Conservation (phyloP, 352 stramenopile genomes). For the Globisporangium irregulare region DNA sequence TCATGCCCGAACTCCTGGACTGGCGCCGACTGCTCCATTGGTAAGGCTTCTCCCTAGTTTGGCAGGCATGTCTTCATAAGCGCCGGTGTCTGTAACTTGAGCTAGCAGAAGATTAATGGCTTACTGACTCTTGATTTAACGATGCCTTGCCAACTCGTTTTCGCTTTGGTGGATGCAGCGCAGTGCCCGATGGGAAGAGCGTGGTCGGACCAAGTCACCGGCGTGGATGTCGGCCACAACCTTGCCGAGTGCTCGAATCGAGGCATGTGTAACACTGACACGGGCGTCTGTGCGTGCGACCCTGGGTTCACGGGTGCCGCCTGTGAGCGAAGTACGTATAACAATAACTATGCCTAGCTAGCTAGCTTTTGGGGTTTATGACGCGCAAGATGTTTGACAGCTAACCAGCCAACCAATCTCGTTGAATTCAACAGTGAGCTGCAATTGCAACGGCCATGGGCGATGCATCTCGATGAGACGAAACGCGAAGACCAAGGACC, state of each 20-base stretch:
- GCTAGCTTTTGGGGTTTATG: neutral
- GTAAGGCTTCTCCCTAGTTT: constrained; percentile 16
- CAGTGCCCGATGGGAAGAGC: constrained; percentile 61
- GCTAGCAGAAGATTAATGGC: too few species aligned
- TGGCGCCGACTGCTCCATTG: constrained; percentile 59
- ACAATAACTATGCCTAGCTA: neutral
- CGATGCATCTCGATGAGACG: constrained; percentile 78
- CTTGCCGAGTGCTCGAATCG: constrained; percentile 87
- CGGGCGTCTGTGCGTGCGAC: constrained; percentile 62
- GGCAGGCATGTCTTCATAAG: too few species aligned
- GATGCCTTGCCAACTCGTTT: too few species aligned
- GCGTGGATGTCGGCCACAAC: constrained; percentile 74
- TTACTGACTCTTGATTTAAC: too few species aligned
- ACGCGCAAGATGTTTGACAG: too few species aligned
- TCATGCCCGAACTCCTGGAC: constrained; percentile 43
- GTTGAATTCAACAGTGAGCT: constrained; percentile 40
- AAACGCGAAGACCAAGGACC: constrained; percentile 57
- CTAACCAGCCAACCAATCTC: too few species aligned
- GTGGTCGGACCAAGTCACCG: constrained; percentile 70
- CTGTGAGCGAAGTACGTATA: constrained; percentile 65
- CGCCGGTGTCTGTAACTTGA: too few species aligned
- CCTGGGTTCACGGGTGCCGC: constrained; percentile 73
- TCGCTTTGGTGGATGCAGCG: too few species aligned
- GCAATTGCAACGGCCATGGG: constrained; percentile 72
- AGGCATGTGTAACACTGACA: constrained; percentile 53